Percentiles rank a stretch among this genome's conserved stretches.
These are phyloP conservation scores for Tetrapyrgos nigripes DNA, from an alignment of 1,284 basidiomycete species.

Conservation along the genomic window DNA sequence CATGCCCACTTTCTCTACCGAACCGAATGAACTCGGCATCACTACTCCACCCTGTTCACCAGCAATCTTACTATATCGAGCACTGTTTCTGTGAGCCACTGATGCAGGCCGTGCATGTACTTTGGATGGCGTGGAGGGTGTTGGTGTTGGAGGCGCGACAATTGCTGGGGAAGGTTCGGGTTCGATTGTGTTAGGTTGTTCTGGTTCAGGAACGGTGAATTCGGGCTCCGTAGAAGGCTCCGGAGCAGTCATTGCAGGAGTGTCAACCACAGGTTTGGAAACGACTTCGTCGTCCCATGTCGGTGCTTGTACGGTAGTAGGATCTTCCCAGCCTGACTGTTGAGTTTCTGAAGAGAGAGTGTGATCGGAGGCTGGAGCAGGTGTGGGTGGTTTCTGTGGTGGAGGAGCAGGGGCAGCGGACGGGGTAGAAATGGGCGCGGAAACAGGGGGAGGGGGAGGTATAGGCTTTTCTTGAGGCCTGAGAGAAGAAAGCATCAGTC, in stretches of 20 bases:
- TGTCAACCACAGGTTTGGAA: constrained; percentile 35
- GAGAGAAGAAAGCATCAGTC: not conserved
- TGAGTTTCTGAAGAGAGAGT: constrained; percentile 41
- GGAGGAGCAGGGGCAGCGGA: constrained; percentile 1
- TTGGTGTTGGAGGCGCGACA: constrained; percentile 48
- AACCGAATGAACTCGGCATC: constrained; percentile 52
- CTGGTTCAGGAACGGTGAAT: constrained; percentile 36
- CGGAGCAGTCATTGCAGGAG: constrained; percentile 17
- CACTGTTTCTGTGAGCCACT: constrained; percentile 58
- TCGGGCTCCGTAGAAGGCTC: constrained; percentile 48
- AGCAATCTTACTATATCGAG: constrained; percentile 64
- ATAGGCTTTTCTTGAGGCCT: constrained; percentile 14
- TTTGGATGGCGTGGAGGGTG: constrained; percentile 26
- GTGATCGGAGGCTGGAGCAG: constrained; percentile 36
- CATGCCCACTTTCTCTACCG: constrained; percentile 75
- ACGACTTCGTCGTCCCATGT: constrained; percentile 78
- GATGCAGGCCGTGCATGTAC: constrained; percentile 48
- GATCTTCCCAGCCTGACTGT: constrained; percentile 69
- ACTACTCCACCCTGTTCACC: constrained; percentile 71
- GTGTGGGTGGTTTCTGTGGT: not conserved
- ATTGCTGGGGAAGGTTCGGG: constrained; percentile 29
- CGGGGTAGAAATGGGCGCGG: constrained; percentile 1
- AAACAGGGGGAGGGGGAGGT: constrained; percentile 20
- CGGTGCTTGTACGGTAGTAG: constrained; percentile 72
- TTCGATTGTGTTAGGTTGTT: constrained; percentile 15